Base-by-base conservation (phyloP, 2,329 filamentous ascomycete genomes). In the Calonectria henricotiae region DNA sequence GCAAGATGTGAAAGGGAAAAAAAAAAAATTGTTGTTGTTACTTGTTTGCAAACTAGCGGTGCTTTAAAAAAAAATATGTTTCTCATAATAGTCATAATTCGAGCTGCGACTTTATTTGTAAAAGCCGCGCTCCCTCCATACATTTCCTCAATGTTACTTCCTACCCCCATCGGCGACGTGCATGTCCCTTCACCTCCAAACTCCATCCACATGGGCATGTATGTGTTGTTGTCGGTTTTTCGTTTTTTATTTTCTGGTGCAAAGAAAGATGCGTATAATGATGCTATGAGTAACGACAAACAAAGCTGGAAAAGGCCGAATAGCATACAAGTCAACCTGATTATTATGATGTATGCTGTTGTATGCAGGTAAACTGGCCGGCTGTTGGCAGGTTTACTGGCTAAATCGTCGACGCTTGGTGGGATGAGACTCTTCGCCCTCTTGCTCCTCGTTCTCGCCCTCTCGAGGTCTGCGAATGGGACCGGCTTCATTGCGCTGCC, bases 391-490 rank as follows among this genome's bases (percentile, higher is more conserved):
- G 17, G 15, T 41, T 71, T 47, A 76, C 51, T 71, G 49, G 55
- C 71, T 75, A 6, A 71, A 67, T 47, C 78, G 72, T 27, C 67
- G 70, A 51, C 79, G 77, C 71, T 80, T 79, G 9, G 74, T 55
- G 39, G 73, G 44, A 30, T 61, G n/a, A 11, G 71, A 64, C 5
- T 77, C 75, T 4, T 68, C 74, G 3, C 75, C 74, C 8, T 60
- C 64, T 1, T 76, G 61, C 12, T 69, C 70, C 6, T 76, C 76
- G 5, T 76, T 72, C 7, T 65, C 67, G 5, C 67, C 67, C 2
- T 76, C 74, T 30, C 75, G 75, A 32, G 72, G 60, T 43, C 75
- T 74, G 54, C 71, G 74, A 7, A 62, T 51, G 35, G 71, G 63
- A 1, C 25, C 9, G 35, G 61, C 17, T 12, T 13, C 55, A n/a